Percentiles rank a stretch among this genome's conserved stretches.
Evolutionary conservation across 1,284 basidiomycete species (phyloP).

Genomic region (Ceratobasidium sp.): DNA sequence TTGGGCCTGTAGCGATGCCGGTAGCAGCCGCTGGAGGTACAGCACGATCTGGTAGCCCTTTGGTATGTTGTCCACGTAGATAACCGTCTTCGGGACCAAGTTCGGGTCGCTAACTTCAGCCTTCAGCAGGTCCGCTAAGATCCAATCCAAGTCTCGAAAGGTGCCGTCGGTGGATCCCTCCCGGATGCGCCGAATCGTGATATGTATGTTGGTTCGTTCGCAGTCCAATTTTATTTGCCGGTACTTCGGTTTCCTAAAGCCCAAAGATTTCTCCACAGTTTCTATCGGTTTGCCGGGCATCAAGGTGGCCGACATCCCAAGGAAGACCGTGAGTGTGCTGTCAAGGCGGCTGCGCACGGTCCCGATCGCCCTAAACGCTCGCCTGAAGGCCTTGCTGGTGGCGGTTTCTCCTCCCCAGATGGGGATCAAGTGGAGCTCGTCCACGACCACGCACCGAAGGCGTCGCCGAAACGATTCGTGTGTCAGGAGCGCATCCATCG

Average conservation of each 20-base stretch:
- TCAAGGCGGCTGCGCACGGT: not conserved
- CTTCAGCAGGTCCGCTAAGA: not conserved
- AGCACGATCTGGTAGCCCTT: not conserved
- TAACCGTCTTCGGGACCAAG: not conserved
- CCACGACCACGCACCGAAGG: not conserved
- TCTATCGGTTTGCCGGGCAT: not conserved
- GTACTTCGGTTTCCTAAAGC: not conserved
- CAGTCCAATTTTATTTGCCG: not conserved
- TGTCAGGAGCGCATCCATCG: not conserved
- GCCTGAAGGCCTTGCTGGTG: not conserved
- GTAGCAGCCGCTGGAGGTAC: not conserved
- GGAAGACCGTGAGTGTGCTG: not conserved
- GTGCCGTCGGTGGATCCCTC: not conserved
- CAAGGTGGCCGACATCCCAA: not conserved
- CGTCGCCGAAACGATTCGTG: not conserved
- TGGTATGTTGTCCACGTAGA: constrained; percentile 3
- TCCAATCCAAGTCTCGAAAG: not conserved
- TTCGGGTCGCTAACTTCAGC: not conserved
- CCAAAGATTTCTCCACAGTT: not conserved
- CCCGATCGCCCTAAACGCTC: constrained; percentile 4
- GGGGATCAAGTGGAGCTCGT: constrained; percentile 18
- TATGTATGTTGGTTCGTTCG: not conserved
- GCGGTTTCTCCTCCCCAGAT: not conserved
- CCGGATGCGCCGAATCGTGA: not conserved
- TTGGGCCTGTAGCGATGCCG: not conserved